Conservation (phyloP, 352 stramenopile species). For the Phytophthora colocasiae region DNA sequence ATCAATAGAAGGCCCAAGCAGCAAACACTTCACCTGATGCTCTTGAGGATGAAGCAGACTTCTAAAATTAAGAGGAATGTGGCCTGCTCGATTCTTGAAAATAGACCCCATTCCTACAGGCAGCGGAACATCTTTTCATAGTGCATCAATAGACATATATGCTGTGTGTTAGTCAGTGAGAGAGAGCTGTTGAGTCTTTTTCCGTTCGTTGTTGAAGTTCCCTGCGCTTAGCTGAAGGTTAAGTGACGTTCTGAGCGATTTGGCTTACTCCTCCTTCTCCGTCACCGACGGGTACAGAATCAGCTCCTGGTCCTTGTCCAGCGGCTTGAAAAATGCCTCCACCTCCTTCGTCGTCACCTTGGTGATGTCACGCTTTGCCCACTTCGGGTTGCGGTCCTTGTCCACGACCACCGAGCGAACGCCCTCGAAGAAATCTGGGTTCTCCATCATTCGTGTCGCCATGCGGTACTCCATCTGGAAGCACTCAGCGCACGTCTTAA, state of each 20-base stretch:
- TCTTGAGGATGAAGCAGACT: constrained; percentile 15
- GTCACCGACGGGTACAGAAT: constrained; percentile 66
- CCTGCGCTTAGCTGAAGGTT: constrained; percentile 27
- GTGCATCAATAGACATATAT: constrained; percentile 26
- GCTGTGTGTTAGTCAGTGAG: constrained; percentile 23
- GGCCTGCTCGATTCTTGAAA: constrained; percentile 15
- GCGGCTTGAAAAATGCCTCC: constrained; percentile 80
- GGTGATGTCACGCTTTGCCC: constrained; percentile 71
- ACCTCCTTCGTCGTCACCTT: constrained; percentile 78
- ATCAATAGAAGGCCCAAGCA: constrained; percentile 17
- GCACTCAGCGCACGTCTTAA: constrained; percentile 88
- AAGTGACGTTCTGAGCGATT: constrained; percentile 30
- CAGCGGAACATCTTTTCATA: constrained; percentile 27
- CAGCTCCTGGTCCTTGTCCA: constrained; percentile 79
- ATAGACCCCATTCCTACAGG: constrained; percentile 25
- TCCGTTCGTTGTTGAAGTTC: constrained; percentile 38
- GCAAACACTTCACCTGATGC: constrained; percentile 15
- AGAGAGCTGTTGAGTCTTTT: constrained; percentile 32
- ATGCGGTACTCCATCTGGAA: constrained; percentile 96
- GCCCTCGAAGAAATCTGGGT: constrained; percentile 97
- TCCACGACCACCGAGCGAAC: constrained; percentile 96
- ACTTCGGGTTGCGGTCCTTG: constrained; percentile 95
- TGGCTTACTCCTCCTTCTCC: constrained; percentile 42
- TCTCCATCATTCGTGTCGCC: constrained; percentile 86
- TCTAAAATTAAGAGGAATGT: constrained; percentile 30